These are phyloP conservation scores for Lyophyllum atratum DNA, from an alignment of 768 basidiomycete genomes.

Conservation along the genomic window DNA sequence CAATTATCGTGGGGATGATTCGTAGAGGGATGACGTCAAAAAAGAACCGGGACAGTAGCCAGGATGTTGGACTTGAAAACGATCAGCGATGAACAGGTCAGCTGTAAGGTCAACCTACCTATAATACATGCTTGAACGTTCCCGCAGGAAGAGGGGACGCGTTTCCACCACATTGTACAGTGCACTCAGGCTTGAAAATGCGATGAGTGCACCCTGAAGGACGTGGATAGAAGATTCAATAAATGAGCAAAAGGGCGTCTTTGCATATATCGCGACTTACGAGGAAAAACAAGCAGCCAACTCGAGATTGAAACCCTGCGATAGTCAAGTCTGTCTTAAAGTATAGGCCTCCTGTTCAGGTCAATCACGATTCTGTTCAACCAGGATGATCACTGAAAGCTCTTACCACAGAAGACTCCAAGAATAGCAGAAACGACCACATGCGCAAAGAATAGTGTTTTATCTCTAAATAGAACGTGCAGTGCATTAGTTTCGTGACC, in stretches of 20 bases:
- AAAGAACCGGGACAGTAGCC: slow-evolving; percentile 85
- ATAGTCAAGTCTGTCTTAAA: slow-evolving; percentile 79
- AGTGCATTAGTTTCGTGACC: neutral
- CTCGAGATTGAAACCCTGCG: slow-evolving; percentile 90
- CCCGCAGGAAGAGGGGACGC: slow-evolving; percentile 85
- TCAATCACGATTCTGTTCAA: neutral
- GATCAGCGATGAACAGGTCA: neutral
- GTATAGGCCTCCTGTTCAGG: slow-evolving; percentile 73
- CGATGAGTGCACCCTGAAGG: slow-evolving; percentile 79
- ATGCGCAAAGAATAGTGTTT: slow-evolving; percentile 82
- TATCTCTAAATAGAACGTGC: slow-evolving; percentile 58
- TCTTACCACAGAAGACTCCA: slow-evolving; percentile 83
- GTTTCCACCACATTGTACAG: slow-evolving; percentile 86
- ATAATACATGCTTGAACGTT: slow-evolving; percentile 84
- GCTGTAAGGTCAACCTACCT: slow-evolving; percentile 46
- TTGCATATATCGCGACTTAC: slow-evolving; percentile 36
- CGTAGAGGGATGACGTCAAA: slow-evolving; percentile 92
- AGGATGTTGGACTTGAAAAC: slow-evolving; percentile 76
- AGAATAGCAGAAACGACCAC: slow-evolving; percentile 66
- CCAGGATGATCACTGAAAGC: neutral
- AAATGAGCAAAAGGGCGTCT: neutral
- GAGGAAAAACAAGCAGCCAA: slow-evolving; percentile 95
- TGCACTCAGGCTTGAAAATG: slow-evolving; percentile 89
- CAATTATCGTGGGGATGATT: slow-evolving; percentile 85
- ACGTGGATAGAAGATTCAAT: slow-evolving; percentile 3